phyloP scores from a whole-genome alignment of 2,329 filamentous ascomycete genomes.

The Trichophyton schoenleinii region DNA sequence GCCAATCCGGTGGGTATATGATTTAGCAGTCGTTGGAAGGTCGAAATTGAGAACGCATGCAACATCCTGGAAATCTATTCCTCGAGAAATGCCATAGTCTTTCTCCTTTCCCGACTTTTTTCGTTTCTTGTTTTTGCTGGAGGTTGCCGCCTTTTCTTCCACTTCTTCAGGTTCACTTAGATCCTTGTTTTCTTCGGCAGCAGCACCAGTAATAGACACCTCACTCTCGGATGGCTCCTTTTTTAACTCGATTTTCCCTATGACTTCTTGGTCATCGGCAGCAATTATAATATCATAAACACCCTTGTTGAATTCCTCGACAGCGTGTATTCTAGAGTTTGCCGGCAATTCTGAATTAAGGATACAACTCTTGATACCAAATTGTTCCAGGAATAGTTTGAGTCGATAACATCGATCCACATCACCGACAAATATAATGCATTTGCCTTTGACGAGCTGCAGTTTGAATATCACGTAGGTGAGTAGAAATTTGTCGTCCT shows the following conservation, averaged over 20 bases:
- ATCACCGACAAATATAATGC: conserved; percentile 71
- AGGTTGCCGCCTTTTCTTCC: conserved; percentile 25
- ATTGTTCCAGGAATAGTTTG: conserved; percentile 93
- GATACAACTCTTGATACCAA: conserved; percentile 84
- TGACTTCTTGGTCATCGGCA: conserved; percentile 76
- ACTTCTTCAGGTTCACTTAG: conserved; percentile 26
- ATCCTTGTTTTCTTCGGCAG: conserved; percentile 12
- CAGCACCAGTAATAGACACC: conserved; percentile 18
- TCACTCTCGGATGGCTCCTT: conserved; percentile 15
- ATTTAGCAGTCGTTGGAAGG: conserved; percentile 73
- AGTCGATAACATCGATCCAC: conserved; percentile 83
- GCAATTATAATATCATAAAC: conserved; percentile 98
- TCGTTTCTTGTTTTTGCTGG: conserved; percentile 42
- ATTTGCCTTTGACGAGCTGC: conserved; percentile 85
- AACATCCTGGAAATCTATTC: conserved; percentile 94
- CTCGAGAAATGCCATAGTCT: conserved; percentile 89
- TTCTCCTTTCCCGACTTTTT: conserved; percentile 58
- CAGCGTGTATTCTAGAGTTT: conserved; percentile 84
- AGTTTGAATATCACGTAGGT: conserved; percentile 93
- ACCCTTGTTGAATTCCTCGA: conserved; percentile 92
- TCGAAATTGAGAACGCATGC: conserved; percentile 95
- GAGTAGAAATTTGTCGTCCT: conserved; percentile 92
- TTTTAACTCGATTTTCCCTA: conserved; percentile 41
- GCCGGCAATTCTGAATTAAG: conserved; percentile 90
- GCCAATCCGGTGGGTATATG: conserved; percentile 94